Evolutionary conservation across 2,329 filamentous ascomycete genomes (phyloP).

Genomic region (Lasiodiplodia sp.): DNA sequence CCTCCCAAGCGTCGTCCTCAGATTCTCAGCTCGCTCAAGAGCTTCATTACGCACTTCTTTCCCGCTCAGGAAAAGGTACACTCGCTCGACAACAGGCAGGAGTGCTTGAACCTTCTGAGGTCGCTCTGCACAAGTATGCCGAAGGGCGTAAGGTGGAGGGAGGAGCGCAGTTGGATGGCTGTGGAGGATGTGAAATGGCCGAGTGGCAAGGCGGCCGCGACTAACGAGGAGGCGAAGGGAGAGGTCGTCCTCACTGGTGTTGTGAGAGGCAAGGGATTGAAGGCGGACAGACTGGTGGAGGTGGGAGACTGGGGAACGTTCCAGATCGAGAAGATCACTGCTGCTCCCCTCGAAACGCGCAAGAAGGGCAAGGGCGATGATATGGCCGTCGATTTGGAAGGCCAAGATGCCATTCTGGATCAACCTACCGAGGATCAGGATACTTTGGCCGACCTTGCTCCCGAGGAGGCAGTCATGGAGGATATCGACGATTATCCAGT

Average conservation of each 20-base stretch:
- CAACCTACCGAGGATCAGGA: slow-evolving; percentile 80
- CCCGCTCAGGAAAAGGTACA: slow-evolving; percentile 90
- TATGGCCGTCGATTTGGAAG: slow-evolving; percentile 71
- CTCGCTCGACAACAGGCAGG: slow-evolving; percentile 85
- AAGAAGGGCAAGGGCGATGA: slow-evolving; percentile 66
- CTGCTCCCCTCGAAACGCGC: slow-evolving; percentile 69
- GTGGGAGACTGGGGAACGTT: slow-evolving; percentile 94
- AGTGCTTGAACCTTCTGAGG: slow-evolving; percentile 88
- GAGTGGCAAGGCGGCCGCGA: slow-evolving; percentile 51
- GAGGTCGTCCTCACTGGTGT: slow-evolving; percentile 81
- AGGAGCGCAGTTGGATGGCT: slow-evolving; percentile 94
- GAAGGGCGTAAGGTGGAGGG: slow-evolving; percentile 94
- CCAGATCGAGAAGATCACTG: slow-evolving; percentile 87
- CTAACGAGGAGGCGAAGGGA: slow-evolving; percentile 58
- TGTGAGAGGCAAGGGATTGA: slow-evolving; percentile 83
- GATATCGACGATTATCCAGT: slow-evolving; percentile 63
- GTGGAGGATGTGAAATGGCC: slow-evolving; percentile 82
- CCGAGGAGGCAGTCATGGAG: slow-evolving; percentile 82
- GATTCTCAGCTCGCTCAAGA: slow-evolving; percentile 82
- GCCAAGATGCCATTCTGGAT: slow-evolving; percentile 66
- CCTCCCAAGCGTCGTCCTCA: slow-evolving; percentile 79
- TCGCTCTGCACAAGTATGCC: slow-evolving; percentile 91
- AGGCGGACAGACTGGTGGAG: slow-evolving; percentile 88
- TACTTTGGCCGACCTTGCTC: slow-evolving; percentile 81
- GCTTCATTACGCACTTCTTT: slow-evolving; percentile 94